Base-by-base conservation (phyloP, 2,329 filamentous ascomycete genomes). In the Aschersonia sp. region DNA sequence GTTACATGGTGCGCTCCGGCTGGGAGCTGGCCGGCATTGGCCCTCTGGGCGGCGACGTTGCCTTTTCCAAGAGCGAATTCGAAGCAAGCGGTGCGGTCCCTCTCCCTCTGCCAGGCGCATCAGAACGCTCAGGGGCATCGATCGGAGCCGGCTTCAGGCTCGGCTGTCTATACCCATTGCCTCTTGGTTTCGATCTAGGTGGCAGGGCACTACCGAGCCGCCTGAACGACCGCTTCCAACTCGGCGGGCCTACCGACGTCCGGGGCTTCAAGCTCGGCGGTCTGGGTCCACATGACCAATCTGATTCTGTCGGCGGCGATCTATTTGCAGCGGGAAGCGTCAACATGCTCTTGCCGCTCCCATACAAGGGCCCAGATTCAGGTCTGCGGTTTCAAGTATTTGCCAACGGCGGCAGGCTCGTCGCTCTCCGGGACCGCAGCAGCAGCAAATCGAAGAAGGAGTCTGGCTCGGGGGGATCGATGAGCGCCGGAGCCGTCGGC, bases 241-340 rank as follows among this genome's bases (percentile, higher is more conserved):
- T 98, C 32, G 92, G 92, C 42, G 92, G 92, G 0, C 90, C 92
- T 4, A 95, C 88, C 4, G 90, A 95, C 59, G 86, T 98, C 11
- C 85, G 92, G 48, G 92, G 92, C 2, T 98, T 98, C 73, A 82
- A 87, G 50, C 77, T 94, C 29, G 85, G 83, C 22, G 92, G 92
- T 1, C 74, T 98, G 5, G 92, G 92, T 7, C 89, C 92, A 4
- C 83, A 84, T 52, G 90, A 97, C 58, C 86, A 88, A 1, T 64
- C 71, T 14, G 90, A 98, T 65, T 81, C 89, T 1, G 79, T 95
- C 0, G 92, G 92, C 10, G 92, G 92, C 30, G 92, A 98, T 62
- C 69, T 95, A 9, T 97, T 89, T 61, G 87, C 89, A 14, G 92
- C 92, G 3, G 89, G 84, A 42, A 88, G 87, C 56, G 81, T 89